Conservation (phyloP, 306 rosid genomes). For the Pueraria montana region DNA sequence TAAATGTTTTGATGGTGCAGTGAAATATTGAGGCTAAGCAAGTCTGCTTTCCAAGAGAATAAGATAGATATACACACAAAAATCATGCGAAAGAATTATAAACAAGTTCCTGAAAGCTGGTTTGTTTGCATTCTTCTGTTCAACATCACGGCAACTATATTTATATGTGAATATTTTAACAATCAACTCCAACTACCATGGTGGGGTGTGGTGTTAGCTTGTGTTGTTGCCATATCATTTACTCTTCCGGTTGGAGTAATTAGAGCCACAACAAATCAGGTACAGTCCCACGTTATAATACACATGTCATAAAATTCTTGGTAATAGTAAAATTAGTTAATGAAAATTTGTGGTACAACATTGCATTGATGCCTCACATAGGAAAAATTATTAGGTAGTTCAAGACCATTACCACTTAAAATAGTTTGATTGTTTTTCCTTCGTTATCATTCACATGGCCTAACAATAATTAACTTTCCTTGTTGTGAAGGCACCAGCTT, state of each 20-base stretch:
- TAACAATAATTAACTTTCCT: background rate
- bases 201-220: constrained; percentile 90
- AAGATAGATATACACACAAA: constrained; percentile 82
- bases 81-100: constrained; percentile 71
- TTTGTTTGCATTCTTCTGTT: constrained; percentile 68
- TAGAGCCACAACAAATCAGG: constrained; percentile 86
- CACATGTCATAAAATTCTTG: background rate
- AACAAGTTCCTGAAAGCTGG: constrained; percentile 92
- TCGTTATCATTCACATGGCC: background rate
- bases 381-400: background rate
- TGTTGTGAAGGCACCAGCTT: constrained; percentile 60
- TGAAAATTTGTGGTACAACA: background rate
- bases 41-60: constrained; percentile 74
- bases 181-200: constrained; percentile 79
- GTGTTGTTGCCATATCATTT: constrained; percentile 68
- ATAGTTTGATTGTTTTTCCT: background rate
- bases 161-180: constrained; percentile 69
- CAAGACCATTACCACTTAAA: background rate
- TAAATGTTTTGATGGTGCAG: constrained; percentile 50
- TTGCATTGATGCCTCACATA: background rate
- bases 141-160: constrained; percentile 63
- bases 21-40: constrained; percentile 75
- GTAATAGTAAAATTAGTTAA: background rate
- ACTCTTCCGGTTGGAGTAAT: constrained; percentile 88
- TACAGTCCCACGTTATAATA: constrained; percentile 12